phyloP scores from a whole-genome alignment of 139 green algal species.

The Micractinium sp. region DNA sequence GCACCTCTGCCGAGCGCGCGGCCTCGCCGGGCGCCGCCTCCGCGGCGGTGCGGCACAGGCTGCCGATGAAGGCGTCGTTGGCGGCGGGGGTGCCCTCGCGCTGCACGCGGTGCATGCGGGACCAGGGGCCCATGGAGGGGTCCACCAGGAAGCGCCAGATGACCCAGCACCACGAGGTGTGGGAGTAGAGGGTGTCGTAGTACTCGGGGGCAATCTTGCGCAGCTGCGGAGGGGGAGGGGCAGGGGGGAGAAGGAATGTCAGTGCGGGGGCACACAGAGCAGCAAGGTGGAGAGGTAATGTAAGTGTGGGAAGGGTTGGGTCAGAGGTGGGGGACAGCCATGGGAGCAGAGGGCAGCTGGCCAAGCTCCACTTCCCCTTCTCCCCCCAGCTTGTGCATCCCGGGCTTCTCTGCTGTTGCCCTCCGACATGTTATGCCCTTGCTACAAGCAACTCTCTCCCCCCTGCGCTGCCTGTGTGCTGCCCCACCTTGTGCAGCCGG shows the following conservation, averaged over 20 bases:
- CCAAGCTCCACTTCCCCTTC: not conserved
- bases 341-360: not conserved
- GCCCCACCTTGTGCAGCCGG: conserved; percentile 56
- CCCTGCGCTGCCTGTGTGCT: too few species aligned
- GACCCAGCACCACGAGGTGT: conserved; percentile 73
- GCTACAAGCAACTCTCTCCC: not conserved
- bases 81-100: conserved; percentile 20
- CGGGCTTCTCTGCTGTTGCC: not conserved
- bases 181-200: conserved; percentile 65
- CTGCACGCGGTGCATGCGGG: conserved; percentile 42
- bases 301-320: too few species aligned
- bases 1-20: not conserved
- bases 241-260: not conserved
- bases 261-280: too few species aligned
- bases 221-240: conserved; percentile 41
- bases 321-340: not conserved
- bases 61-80: conserved; percentile 35
- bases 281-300: too few species aligned
- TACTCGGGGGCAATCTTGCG: conserved; percentile 75
- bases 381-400: not conserved
- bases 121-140: conserved; percentile 62
- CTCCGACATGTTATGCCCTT: too few species aligned
- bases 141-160: conserved; percentile 73
- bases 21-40: not conserved
- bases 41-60: conserved; percentile 14